A percentile compares a stretch with the other conserved stretches of the same genome.
Conservation (phyloP, 345 rosid species). For the Kandelia obovata region DNA sequence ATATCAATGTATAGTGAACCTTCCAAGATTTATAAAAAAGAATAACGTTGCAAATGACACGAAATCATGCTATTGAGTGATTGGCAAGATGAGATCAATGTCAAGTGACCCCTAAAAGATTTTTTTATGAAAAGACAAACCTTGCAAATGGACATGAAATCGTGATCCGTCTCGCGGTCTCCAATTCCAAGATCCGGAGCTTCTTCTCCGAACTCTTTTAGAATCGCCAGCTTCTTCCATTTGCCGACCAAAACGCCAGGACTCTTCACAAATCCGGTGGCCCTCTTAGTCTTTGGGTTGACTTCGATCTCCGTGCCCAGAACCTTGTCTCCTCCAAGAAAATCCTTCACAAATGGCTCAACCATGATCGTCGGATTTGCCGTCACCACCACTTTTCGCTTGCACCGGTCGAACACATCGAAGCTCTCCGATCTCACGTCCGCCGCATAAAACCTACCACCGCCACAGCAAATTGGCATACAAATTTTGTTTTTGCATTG, state of each 20-base stretch:
- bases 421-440: constrained; percentile 83
- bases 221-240: constrained; percentile 61
- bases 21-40: too few relatives aligned
- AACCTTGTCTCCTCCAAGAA: constrained; percentile 82
- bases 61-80: too few relatives aligned
- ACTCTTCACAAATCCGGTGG: constrained; percentile 83
- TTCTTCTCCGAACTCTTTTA: constrained; percentile 67
- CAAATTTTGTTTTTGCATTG: not conserved
- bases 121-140: constrained; percentile 26
- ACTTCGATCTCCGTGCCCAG: constrained; percentile 95
- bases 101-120: too few relatives aligned
- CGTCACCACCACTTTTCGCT: constrained; percentile 91
- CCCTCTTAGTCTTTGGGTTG: constrained; percentile 62
- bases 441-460: constrained; percentile 77
- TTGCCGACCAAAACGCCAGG: constrained; percentile 82
- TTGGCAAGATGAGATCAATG: not conserved
- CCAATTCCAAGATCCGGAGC: constrained; percentile 79
- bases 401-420: constrained; percentile 74
- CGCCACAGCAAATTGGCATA: not conserved
- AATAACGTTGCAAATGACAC: too few relatives aligned
- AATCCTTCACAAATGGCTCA: constrained; percentile 85
- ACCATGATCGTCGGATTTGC: constrained; percentile 91
- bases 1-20: not conserved
- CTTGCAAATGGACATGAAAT: constrained; percentile 95
- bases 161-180: constrained; percentile 75